Evolutionary conservation across 192 early-diverging fungal genomes (phyloP).

Genomic region (Dissophora ornata): DNA sequence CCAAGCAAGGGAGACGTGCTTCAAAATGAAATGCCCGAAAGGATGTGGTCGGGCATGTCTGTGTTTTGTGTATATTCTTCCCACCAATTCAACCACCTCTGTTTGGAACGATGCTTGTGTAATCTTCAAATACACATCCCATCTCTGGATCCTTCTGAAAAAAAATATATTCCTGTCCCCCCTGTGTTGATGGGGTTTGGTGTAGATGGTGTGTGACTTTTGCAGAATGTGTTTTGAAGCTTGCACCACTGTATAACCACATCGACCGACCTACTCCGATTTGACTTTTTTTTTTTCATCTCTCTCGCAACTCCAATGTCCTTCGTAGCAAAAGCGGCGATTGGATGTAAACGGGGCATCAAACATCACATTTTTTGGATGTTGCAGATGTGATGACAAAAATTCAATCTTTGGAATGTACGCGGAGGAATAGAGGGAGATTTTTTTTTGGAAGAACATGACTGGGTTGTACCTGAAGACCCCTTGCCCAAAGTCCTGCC

Average conservation of each 20-base stretch:
- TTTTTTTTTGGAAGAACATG: not conserved
- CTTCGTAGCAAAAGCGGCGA: too few relatives aligned
- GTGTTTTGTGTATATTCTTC: not conserved
- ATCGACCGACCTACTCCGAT: not conserved
- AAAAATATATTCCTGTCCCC: slow-evolving; percentile 14
- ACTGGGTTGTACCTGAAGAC: slow-evolving; percentile 58
- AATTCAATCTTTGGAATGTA: too few relatives aligned
- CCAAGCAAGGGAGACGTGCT: too few relatives aligned
- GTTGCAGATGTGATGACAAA: too few relatives aligned
- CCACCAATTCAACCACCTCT: not conserved
- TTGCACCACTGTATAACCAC: not conserved
- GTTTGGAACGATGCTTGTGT: not conserved
- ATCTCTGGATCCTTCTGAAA: not conserved
- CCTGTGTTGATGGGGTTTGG: slow-evolving; percentile 5
- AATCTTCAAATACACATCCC: not conserved
- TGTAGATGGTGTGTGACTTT: not conserved
- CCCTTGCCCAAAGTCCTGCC: slow-evolving; percentile 65
- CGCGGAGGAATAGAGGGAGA: not conserved
- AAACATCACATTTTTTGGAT: too few relatives aligned
- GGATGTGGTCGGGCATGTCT: too few relatives aligned
- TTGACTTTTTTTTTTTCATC: not conserved
- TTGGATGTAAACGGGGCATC: too few relatives aligned
- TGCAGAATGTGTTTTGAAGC: not conserved
- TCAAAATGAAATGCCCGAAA: too few relatives aligned
- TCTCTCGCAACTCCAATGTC: not conserved